Percentiles rank a stretch among this genome's conserved stretches.
These are phyloP conservation scores for Dissophora ornata DNA, from an alignment of 192 early-diverging fungal species.

Conservation along the genomic window DNA sequence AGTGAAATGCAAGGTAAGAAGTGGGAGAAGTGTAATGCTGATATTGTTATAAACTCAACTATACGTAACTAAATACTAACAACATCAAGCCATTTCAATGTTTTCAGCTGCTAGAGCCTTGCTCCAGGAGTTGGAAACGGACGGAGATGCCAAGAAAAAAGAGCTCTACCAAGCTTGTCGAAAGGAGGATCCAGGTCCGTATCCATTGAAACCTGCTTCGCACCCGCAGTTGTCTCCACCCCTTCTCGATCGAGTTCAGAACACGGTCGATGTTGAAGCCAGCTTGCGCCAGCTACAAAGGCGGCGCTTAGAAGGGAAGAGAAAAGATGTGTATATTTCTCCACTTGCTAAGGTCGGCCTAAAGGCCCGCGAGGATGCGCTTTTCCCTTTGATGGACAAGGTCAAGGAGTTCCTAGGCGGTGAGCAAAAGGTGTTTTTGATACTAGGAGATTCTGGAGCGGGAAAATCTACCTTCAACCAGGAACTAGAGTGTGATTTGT, in stretches of 20 bases:
- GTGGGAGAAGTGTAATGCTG: background rate
- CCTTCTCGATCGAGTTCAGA: conserved; percentile 3
- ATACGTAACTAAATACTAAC: background rate
- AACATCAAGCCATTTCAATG: background rate
- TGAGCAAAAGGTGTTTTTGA: conserved; percentile 7
- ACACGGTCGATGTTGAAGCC: background rate
- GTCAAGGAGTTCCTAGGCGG: background rate
- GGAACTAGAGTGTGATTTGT: background rate
- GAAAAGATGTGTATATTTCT: background rate
- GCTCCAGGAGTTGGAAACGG: background rate
- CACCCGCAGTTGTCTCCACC: background rate
- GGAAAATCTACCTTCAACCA: conserved; percentile 20
- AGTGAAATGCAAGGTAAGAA: background rate
- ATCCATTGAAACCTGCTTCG: background rate
- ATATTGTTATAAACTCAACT: background rate
- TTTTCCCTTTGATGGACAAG: background rate
- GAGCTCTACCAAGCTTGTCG: background rate
- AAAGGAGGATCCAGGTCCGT: background rate
- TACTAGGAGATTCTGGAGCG: conserved; percentile 16
- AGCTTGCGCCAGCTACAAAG: background rate
- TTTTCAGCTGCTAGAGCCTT: background rate
- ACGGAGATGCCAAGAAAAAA: background rate
- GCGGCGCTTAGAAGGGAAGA: background rate
- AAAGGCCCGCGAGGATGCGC: background rate
- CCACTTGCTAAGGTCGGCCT: background rate